Base-by-base conservation (phyloP, 1,284 basidiomycete genomes). In the Boletus calvinii region DNA sequence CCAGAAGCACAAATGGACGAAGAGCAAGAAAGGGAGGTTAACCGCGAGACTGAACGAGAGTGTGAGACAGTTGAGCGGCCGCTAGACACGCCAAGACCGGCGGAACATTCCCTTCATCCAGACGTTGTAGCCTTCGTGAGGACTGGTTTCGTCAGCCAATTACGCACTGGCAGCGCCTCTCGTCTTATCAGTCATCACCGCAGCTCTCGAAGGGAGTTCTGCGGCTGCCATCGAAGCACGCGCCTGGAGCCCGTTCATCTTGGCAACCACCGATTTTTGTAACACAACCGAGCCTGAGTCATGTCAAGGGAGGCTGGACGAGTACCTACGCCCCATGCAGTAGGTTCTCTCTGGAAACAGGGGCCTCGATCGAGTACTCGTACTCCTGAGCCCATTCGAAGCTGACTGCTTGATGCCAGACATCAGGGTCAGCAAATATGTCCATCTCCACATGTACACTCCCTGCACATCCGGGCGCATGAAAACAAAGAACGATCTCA, bases 381-480 rank as follows among this genome's bases (percentile, higher is more conserved):
- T 79, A 20, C 54, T 70, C 8, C 49, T 77, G 52, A 78, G 78
- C 55, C 75, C 77, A 4, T 69, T 62, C 50, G 77, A 80, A 53
- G 74, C 61, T 20, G 72, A 77, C 42, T 51, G 55, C 26, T 64
- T 78, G 11, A 61, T 78, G 9, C 68, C 72, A 0, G 35, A 49
- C 1, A 75, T 78, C 46, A 69, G 66, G 18, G 35, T 40, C 17
- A 72, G 67, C 55, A 52, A 56, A 8, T 34, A 31, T 3, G 71
- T 75, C 2, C 63, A 62, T 42, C 62, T 79, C 6, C 77, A 78
- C 48, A 20, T 73, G 1, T 79, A 77, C 53, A 57, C 73, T 4
- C 71, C 77, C 8, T 61, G 73, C 2, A 63, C 69, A 10, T n/a
- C n/a, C n/a, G n/a, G n/a, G n/a, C n/a, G n/a, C n/a, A n/a, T n/a